phyloP scores from a whole-genome alignment of 2,329 filamentous ascomycete species.

The Podosphaera xanthii region DNA sequence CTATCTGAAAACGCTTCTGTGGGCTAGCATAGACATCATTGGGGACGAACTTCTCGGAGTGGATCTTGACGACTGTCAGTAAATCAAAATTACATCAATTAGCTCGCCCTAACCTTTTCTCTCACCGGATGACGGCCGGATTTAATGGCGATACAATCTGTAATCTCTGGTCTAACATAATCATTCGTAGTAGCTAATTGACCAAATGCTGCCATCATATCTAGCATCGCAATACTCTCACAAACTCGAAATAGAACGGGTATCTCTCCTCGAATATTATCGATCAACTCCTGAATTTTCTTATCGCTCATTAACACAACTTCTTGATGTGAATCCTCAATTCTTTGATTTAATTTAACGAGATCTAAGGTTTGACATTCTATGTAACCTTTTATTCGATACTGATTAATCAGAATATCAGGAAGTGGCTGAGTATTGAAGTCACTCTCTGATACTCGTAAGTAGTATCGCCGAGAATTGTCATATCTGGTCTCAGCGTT shows the following conservation, averaged over 20 bases:
- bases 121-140: slow-evolving; percentile 44
- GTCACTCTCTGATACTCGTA: slow-evolving; percentile 39
- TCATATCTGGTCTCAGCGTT: slow-evolving; percentile 52
- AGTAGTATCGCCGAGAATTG: slow-evolving; percentile 53
- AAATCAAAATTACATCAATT: background rate
- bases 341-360: slow-evolving; percentile 56
- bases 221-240: slow-evolving; percentile 65
- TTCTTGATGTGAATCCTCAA: slow-evolving; percentile 63
- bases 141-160: slow-evolving; percentile 40
- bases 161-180: slow-evolving; percentile 40
- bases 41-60: slow-evolving; percentile 48
- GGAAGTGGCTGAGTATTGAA: slow-evolving; percentile 38
- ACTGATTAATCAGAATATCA: slow-evolving; percentile 52
- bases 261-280: slow-evolving; percentile 47
- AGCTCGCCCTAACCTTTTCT: slow-evolving; percentile 29
- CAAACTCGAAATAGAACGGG: slow-evolving; percentile 61
- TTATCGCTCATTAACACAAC: slow-evolving; percentile 64
- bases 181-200: slow-evolving; percentile 43
- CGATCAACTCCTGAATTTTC: slow-evolving; percentile 48
- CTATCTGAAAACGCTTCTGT: slow-evolving; percentile 68
- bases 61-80: slow-evolving; percentile 22
- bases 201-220: slow-evolving; percentile 62
- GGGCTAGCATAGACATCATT: slow-evolving; percentile 77
- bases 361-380: slow-evolving; percentile 77
- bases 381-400: slow-evolving; percentile 47